Conservation (phyloP, 2,329 filamentous ascomycete species). For the Ustilaginoidea virens region DNA sequence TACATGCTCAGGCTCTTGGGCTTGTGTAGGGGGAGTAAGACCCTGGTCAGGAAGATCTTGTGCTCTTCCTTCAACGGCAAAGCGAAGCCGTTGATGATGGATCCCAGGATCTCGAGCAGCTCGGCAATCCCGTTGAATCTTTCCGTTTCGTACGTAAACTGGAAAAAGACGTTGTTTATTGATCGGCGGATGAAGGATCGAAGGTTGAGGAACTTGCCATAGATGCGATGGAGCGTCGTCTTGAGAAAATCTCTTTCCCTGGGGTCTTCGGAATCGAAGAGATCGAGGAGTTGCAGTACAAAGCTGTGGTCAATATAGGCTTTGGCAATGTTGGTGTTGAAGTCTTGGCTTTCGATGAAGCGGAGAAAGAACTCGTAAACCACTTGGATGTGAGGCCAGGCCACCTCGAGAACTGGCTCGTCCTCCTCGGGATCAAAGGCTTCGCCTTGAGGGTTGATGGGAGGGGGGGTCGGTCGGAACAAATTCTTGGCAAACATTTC, state of each 20-base stretch:
- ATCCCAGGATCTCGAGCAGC: constrained; percentile 87
- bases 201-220: constrained; percentile 96
- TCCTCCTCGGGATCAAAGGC: constrained; percentile 98
- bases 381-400: constrained; percentile 98
- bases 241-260: constrained; percentile 95
- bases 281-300: constrained; percentile 86
- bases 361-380: constrained; percentile 98
- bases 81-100: constrained; percentile 98
- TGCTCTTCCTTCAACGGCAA: constrained; percentile 95
- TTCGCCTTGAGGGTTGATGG: constrained; percentile 94
- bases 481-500: constrained; percentile 99
- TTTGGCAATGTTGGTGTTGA: constrained; percentile 99
- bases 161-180: constrained; percentile 99
- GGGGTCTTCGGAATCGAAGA: constrained; percentile 97
- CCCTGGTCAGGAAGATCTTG: constrained; percentile 90
- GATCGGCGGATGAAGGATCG: constrained; percentile 94
- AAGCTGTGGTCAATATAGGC: constrained; percentile 98
- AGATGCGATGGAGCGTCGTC: constrained; percentile 93
- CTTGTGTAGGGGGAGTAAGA: constrained; percentile 88
- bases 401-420: constrained; percentile 92
- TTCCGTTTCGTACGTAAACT: constrained; percentile 97
- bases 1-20: constrained; percentile 99
- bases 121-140: constrained; percentile 97
- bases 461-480: constrained; percentile 91
- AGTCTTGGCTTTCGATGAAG: constrained; percentile 98